Evolutionary conservation across 176 grass and related monocot species (phyloP), one percentile per base, ranked within the genome.

Genomic region (Triticum turgidum): DNA sequence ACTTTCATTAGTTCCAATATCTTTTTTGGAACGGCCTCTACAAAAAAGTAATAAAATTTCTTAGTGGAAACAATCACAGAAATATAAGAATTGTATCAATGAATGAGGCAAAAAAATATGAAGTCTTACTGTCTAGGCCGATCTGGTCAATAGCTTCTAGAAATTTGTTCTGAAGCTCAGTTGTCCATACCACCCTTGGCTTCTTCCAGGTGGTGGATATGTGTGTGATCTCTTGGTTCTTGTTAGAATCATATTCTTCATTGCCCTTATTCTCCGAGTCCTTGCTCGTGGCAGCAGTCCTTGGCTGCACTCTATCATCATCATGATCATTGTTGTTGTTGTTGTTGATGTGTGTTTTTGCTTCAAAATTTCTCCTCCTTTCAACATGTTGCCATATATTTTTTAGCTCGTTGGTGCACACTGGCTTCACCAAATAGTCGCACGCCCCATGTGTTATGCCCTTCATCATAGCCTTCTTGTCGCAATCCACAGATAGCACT

Each of bases 81-180:
- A 58, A 5, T 18, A 37, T 21, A 78, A 21, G 4, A 2, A 15
- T 27, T 49, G 52, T 59, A 11, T 34, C 25, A 5, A 17, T 37
- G 75, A 81, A 63, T 59, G 45, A 83, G 7, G 9, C 1, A 73
- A 27, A 17, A 17, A 78, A 69, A 73, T 2, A 0, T 33, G 44
- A 77, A 9, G n/a, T 54, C 95, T 79, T 95, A 98, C 93, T 92
- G 2, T 95, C 86, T 4, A 93, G 35, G 37, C 96, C 91, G 66
- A 92, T 61, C 18, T 67, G 15, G 77, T 89, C 12, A 33, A 98
- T 67, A 6, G 75, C 88, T 32, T 80, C 64, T 20, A 95, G 45
- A 61, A 98, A 98, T 58, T 81, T 89, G 14, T 37, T 42, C 45
- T 98, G 96, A 76, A 95, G 76, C 2, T 87, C 83, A 30, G 33